Evolutionary conservation across 208 protist genomes (phyloP), one percentile per base, ranked within the genome.

Genomic region (Lotmaria passim): DNA sequence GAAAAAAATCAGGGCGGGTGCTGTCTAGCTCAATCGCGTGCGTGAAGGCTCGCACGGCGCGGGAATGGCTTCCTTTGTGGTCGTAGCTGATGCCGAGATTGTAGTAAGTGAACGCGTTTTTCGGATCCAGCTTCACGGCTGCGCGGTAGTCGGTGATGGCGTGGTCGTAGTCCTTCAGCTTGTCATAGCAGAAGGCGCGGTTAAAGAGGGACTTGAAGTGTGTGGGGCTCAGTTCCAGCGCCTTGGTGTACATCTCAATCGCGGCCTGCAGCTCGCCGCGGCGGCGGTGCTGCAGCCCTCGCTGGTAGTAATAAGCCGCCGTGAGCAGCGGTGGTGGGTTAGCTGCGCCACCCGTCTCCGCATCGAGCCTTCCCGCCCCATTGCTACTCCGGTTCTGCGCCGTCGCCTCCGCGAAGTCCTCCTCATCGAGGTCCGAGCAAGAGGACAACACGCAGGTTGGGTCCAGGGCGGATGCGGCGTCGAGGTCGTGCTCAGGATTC

Each of bases 181-280:
- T 86, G 73, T 83, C 87, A 46, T 86, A 78, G 60, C 82, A 90
- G 65, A 96, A 97, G 28, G 85, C 94, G 28, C 94, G 76, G 61
- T 98, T 97, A 69, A 97, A 97, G 51, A 91, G 73, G 3, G 93
- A 87, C 48, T 91, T 96, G 73, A 96, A 95, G 75, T 97, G 90
- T 2, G 65, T 55, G 11, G 90, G 79, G 47, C 94, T 67, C 24
- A 89, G 62, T 51, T 83, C 51, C 36, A 98, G 59, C 3, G 93
- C 94, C 30, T 64, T 60, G 24, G 91, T 93, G 73, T 97, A 98
- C 62, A 95, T 78, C 19, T 60, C 62, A 47, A 95, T 85, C 11
- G 93, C 96, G 28, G 55, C 57, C n/a, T 69, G 31, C 19, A 91
- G 83, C 67, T 97, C 83, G 23, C 90, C 90, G n/a, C 75, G 34